These are phyloP conservation scores for Fusarium miscanthi DNA, from an alignment of 2,329 filamentous ascomycete species.

Conservation along the genomic window DNA sequence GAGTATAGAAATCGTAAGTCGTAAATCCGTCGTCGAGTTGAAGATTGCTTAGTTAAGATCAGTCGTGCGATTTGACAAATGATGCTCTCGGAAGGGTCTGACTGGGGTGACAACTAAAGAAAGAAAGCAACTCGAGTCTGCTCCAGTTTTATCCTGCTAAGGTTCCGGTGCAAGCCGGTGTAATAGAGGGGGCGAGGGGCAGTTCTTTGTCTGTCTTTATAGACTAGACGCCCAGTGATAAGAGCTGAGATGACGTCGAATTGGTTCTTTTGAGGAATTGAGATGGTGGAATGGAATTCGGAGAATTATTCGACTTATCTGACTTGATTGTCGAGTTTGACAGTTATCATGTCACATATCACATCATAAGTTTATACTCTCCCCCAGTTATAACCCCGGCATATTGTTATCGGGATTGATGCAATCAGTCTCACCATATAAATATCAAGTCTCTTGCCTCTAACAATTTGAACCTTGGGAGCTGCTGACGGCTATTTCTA, in stretches of 20 bases:
- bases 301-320: background rate
- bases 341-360: background rate
- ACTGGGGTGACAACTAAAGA: constrained; percentile 28
- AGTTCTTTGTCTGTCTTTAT: constrained; percentile 13
- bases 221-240: constrained; percentile 5
- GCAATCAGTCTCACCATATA: background rate
- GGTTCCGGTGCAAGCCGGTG: constrained; percentile 43
- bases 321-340: background rate
- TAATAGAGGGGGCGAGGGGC: constrained; percentile 28
- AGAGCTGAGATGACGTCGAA: constrained; percentile 37
- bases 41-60: constrained; percentile 16
- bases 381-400: background rate
- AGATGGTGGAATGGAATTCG: background rate
- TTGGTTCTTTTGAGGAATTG: constrained; percentile 4
- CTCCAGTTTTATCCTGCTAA: constrained; percentile 41
- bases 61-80: constrained; percentile 27
- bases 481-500: background rate
- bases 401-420: background rate
- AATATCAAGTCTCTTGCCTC: background rate
- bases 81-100: constrained; percentile 33
- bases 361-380: background rate
- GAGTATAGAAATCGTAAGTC: constrained; percentile 10
- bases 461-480: background rate
- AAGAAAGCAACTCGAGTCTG: constrained; percentile 25
- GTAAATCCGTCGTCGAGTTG: constrained; percentile 20